These are phyloP conservation scores for Rhododendron molle DNA, from an alignment of 148 eudicot species.

Conservation along the genomic window DNA sequence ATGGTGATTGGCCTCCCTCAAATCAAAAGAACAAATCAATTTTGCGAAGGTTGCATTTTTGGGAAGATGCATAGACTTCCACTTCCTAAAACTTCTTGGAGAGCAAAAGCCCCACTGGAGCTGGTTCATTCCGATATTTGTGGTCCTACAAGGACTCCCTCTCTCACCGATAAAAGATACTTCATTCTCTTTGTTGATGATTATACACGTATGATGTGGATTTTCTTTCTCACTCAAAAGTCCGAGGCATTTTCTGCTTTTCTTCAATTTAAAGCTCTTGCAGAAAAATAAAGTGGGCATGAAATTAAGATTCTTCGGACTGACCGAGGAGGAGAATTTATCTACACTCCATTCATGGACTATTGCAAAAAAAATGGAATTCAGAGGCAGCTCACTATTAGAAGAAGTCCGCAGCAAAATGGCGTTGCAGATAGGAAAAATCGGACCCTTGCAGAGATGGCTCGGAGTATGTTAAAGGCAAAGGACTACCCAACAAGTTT, in stretches of 20 bases:
- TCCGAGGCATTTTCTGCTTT: neutral
- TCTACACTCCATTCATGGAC: too few species aligned
- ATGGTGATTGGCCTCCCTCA: neutral
- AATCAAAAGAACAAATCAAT: neutral
- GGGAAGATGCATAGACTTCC: neutral
- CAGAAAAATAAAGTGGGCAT: neutral
- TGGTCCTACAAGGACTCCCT: conserved; percentile 10
- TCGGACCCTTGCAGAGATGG: conserved; percentile 22
- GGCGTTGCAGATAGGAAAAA: conserved; percentile 15
- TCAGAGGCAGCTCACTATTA: neutral
- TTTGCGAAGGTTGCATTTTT: conserved; percentile 9
- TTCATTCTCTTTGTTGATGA: too few species aligned
- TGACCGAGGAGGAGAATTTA: too few species aligned
- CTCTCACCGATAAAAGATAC: neutral
- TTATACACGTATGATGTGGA: too few species aligned
- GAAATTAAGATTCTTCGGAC: neutral
- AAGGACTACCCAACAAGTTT: conserved; percentile 1
- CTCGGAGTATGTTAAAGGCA: conserved; percentile 7
- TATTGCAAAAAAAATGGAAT: neutral
- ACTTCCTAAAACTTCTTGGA: neutral
- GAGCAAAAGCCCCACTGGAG: neutral
- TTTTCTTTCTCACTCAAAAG: too few species aligned
- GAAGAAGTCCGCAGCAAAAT: conserved; percentile 16
- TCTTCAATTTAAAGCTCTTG: conserved; percentile 2
- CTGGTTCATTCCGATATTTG: conserved; percentile 6